A percentile compares a stretch with the other conserved stretches of the same genome.
Conservation (phyloP, 2,329 filamentous ascomycete species). For the Botrytis porri region DNA sequence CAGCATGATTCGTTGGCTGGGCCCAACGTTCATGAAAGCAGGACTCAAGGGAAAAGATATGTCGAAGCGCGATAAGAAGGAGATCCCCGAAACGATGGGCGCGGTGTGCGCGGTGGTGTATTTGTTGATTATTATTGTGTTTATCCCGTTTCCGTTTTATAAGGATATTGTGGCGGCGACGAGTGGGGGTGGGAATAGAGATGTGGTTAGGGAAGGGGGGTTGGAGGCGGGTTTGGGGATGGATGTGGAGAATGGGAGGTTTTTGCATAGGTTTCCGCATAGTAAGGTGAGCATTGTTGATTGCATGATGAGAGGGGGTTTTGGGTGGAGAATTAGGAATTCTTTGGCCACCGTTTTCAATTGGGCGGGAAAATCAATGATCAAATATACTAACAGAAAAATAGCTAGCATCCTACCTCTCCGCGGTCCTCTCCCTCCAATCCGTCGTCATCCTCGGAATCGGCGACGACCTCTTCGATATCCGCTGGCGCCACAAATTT, state of each 20-base stretch:
- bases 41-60: constrained; percentile 89
- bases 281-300: constrained; percentile 63
- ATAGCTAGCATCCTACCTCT: constrained; percentile 89
- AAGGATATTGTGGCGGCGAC: constrained; percentile 96
- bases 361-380: neutral
- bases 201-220: constrained; percentile 61
- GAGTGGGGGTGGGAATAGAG: constrained; percentile 86
- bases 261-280: constrained; percentile 89
- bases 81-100: constrained; percentile 95
- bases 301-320: neutral
- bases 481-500: constrained; percentile 98
- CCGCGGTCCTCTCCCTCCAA: constrained; percentile 89
- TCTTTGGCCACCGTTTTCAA: neutral
- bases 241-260: constrained; percentile 66
- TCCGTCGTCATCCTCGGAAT: constrained; percentile 88
- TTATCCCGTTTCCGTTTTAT: constrained; percentile 96
- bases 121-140: constrained; percentile 81
- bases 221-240: constrained; percentile 20
- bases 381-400: constrained; percentile 13
- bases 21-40: constrained; percentile 80
- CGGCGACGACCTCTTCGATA: constrained; percentile 95
- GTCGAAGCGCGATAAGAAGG: constrained; percentile 69
- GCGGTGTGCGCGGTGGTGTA: constrained; percentile 91
- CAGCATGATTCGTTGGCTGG: constrained; percentile 89
- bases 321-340: neutral